Evolutionary conservation across 1,139 yeast species (phyloP).

Genomic region (Candida neerlandica): DNA sequence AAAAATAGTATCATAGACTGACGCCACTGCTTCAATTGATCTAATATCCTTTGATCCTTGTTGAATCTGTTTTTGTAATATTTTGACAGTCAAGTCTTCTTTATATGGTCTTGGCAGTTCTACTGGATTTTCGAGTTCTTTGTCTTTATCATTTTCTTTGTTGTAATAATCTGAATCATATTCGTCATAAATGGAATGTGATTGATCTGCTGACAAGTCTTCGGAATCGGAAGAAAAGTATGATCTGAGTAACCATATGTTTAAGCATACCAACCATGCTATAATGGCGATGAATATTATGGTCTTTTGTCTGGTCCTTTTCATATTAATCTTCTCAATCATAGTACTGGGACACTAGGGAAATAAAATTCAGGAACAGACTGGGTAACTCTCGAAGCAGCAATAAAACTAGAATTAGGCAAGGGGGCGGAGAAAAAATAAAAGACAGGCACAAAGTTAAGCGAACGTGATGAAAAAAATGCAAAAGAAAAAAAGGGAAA

Average conservation of each 20-base stretch:
- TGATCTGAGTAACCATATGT: not conserved
- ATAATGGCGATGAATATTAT: not conserved
- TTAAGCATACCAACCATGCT: not conserved
- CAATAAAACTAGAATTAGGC: not conserved
- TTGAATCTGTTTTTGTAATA: constrained; percentile 13
- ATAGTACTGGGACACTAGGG: not conserved
- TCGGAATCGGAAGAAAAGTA: not conserved
- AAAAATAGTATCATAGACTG: constrained; percentile 17
- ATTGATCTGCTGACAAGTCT: not conserved
- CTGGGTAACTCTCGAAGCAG: not conserved
- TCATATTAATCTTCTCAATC: constrained; percentile 2
- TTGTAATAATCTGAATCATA: constrained; percentile 8
- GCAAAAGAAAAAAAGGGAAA: not conserved
- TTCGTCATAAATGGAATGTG: constrained; percentile 15
- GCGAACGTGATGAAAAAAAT: not conserved
- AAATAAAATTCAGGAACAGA: not conserved
- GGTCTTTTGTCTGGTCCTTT: not conserved
- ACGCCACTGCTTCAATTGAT: constrained; percentile 13
- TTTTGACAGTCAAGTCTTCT: constrained; percentile 13
- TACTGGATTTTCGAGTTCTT: not conserved
- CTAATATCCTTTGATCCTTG: constrained; percentile 11
- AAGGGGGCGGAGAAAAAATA: not conserved
- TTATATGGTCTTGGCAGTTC: constrained; percentile 3
- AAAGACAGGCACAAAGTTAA: not conserved
- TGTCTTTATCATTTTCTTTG: not conserved